A percentile compares a stretch with the other conserved stretches of the same genome.
These are phyloP conservation scores for Macroventuria anomochaeta DNA, from an alignment of 2,329 filamentous ascomycete genomes.

Conservation along the genomic window DNA sequence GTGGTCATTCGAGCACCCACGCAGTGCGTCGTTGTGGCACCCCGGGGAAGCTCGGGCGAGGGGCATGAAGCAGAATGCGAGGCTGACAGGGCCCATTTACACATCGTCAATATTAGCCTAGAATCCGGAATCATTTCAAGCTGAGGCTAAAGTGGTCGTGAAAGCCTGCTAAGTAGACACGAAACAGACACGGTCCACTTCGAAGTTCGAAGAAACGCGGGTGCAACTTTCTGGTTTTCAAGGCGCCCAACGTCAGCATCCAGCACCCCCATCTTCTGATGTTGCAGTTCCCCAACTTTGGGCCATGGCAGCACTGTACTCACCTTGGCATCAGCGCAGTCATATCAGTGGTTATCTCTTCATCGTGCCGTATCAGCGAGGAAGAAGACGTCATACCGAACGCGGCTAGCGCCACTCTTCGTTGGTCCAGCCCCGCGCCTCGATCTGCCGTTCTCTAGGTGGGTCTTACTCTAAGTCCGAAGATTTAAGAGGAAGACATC, in stretches of 20 bases:
- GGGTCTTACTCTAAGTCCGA: constrained; percentile 20
- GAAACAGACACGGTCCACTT: background rate
- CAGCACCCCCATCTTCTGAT: constrained; percentile 22
- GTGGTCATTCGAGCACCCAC: background rate
- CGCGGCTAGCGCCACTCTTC: constrained; percentile 22
- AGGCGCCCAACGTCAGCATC: background rate
- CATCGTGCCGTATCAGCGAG: constrained; percentile 7
- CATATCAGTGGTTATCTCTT: constrained; percentile 8
- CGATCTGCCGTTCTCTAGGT: constrained; percentile 23
- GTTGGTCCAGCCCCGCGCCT: constrained; percentile 37
- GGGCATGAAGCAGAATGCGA: background rate
- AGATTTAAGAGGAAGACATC: constrained; percentile 31
- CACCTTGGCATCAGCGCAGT: constrained; percentile 19
- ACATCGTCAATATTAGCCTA: no score
- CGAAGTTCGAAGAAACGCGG: background rate
- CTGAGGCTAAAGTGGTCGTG: background rate
- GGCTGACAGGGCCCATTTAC: no score
- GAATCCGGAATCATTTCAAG: no score
- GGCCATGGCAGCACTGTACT: constrained; percentile 24
- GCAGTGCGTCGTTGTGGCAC: background rate
- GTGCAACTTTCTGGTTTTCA: background rate
- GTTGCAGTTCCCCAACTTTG: constrained; percentile 24
- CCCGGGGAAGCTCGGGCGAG: background rate
- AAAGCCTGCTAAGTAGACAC: background rate
- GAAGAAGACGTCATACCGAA: constrained; percentile 28